phyloP scores from a whole-genome alignment of 306 rosid genomes.

The Acacia acuminata region DNA sequence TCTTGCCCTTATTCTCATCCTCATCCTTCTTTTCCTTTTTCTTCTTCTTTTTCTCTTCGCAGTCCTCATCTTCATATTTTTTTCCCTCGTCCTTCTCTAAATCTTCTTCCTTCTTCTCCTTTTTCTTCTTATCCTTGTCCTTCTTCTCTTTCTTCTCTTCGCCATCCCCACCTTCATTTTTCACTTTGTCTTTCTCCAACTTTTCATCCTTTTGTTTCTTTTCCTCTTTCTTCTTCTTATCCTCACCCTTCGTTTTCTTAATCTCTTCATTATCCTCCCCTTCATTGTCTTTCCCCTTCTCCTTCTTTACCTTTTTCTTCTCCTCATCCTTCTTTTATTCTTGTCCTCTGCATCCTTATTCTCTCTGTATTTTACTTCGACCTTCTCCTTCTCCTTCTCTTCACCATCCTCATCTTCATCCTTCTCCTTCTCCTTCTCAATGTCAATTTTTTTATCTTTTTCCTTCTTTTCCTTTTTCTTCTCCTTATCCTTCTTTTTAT shows the following conservation, averaged over 20 bases:
- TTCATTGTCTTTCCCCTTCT: conserved; percentile 13
- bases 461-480: background rate
- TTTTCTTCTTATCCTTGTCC: background rate
- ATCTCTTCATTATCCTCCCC: background rate
- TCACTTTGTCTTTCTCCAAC: background rate
- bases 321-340: background rate
- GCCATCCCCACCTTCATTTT: conserved; percentile 19
- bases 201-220: background rate
- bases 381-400: background rate
- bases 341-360: background rate
- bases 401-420: background rate
- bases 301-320: conserved; percentile 18
- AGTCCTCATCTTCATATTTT: background rate
- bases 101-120: background rate
- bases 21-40: conserved; percentile 2
- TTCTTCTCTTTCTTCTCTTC: background rate
- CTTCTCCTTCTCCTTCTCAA: conserved; percentile 8
- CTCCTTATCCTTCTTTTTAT: background rate
- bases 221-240: background rate
- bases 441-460: conserved; percentile 5
- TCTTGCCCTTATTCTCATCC: conserved; percentile 11
- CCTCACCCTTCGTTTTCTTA: background rate
- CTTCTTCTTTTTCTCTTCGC: background rate
- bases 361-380: conserved; percentile 12
- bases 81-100: background rate